Evolutionary conservation across 2,329 filamentous ascomycete species (phyloP).

Genomic region (Microdochium bolleyi): DNA sequence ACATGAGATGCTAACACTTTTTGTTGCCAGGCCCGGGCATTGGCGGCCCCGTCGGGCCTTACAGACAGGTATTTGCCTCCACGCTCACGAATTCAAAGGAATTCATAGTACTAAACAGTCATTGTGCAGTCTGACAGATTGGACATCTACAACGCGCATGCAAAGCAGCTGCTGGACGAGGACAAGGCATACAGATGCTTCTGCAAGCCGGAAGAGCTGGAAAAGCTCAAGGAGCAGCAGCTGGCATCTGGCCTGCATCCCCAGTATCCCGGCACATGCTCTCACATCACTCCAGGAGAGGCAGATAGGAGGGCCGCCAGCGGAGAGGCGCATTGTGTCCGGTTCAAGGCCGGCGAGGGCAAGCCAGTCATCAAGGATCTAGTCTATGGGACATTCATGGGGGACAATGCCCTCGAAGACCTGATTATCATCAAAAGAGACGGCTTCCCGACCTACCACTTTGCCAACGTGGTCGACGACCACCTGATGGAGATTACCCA

Average conservation of each 20-base stretch:
- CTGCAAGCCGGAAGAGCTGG: conserved; percentile 66
- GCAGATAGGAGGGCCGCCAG: conserved; percentile 61
- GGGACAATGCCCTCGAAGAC: conserved; percentile 57
- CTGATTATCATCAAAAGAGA: conserved; percentile 88
- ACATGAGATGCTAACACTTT: background rate
- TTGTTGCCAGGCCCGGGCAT: conserved; percentile 58
- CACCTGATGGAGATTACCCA: conserved; percentile 94
- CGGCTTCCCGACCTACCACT: conserved; percentile 89
- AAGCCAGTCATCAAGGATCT: conserved; percentile 66
- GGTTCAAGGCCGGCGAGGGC: conserved; percentile 58
- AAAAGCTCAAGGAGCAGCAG: conserved; percentile 55
- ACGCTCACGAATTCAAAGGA: too few species aligned
- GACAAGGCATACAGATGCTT: conserved; percentile 90
- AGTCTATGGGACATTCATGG: conserved; percentile 65
- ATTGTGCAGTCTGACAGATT: conserved; percentile 65
- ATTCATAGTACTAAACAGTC: background rate
- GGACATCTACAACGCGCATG: conserved; percentile 62
- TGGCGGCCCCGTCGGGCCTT: conserved; percentile 77
- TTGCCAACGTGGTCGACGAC: conserved; percentile 95
- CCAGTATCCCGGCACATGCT: conserved; percentile 59
- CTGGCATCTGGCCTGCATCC: conserved; percentile 40
- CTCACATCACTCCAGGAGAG: conserved; percentile 55
- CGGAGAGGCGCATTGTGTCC: conserved; percentile 68
- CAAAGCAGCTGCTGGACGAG: conserved; percentile 57
- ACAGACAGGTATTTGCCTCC: conserved; percentile 57